Evolutionary conservation across 148 eudicot species (phyloP), one percentile per base, ranked within the genome.

Genomic region (Rhododendron williamsianum): DNA sequence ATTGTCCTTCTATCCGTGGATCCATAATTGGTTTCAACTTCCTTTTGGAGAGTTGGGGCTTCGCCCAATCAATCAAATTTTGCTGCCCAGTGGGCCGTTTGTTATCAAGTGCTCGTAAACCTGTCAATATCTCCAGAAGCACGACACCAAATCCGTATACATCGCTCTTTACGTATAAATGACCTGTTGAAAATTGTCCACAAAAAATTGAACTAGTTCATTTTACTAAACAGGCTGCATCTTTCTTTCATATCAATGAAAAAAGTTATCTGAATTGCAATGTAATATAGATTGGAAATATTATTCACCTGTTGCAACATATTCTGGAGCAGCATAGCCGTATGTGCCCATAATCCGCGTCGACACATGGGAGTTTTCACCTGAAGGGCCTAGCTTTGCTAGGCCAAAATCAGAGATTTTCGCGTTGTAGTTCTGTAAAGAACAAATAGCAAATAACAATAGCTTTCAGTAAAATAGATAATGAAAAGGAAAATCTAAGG

Each of bases 141-240:
- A 94, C 97, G n/a, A 95, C 98, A 9, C 97, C 95, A 41, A 94
- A 95, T 18, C 97, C 97, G 79, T 95, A 95, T 48, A 95, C 97
- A 52, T 95, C 96, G 77, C 98, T 95, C 83, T 93, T 95, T 76
- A 95, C 89, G 51, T 95, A 93, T 76, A 93, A 90, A 87, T 89
- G 93, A 63, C 93, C 95, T 93, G 92, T 76, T 63, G 33, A 74
- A 52, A 72, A 79, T 79, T 21, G 83, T 54, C 7, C 2, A 84
- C 3, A 76, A 11, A 52, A 4, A 8, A 8, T 38, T 21, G 18
- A 56, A 3, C 27, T 10, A 36, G 15, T 33, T 49, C 58, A 27
- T 48, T 49, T 79, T 48, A 48, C 58, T 16, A 25, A 49, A 46
- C 25, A 3, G 49, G 49, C 27, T 21, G 51, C 25, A 38, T 7